Base-by-base conservation (phyloP, 331 rosid species). In the Rosa hybrid region DNA sequence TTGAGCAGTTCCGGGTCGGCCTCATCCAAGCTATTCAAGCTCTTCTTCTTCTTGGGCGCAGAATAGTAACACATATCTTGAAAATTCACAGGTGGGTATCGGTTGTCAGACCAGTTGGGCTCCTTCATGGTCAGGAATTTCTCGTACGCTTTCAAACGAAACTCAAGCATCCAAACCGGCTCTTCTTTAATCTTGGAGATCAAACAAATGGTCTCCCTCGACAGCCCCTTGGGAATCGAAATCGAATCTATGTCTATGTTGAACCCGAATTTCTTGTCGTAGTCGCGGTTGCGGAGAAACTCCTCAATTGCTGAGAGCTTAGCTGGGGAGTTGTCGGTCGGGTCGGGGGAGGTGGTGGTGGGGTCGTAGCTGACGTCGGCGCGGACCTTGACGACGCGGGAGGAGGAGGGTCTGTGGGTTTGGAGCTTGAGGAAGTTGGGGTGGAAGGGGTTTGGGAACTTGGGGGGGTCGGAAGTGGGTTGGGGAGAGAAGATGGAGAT, bases 131-230 rank as follows among this genome's bases (percentile, higher is more conserved):
- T 78, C 18, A 86, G 59, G 74, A 94, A 94, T 75, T 78, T 94
- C 45, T 92, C 94, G 27, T 72, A 90, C 12, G 98, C 97, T 12
- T 80, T 88, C 71, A 94, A 80, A 9, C 98, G 81, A 72, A 94
- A 94, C 75, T 88, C 86, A 17, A 94, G 92, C 98, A 94, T 94
- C 98, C 98, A 94, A 69, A 83, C 88, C 1, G 98, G 98, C 77
- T 94, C 98, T 23, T 83, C 82, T 65, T 94, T 94, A 0, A 94
- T 77, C 9, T 90, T 72, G 3, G 97, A 94, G 16, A 94, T 94
- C 23, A 88, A 59, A 1, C 88, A 75, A 12, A 94, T 83, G 0
- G 98, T 94, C 27, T 94, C 97, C 59, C 80, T 48, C 1, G 94
- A 86, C 0, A 94, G 86, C 1, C 98, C 98, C 39, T 94, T 94